Percentiles rank a stretch among this genome's conserved stretches.
Conservation (phyloP, 78 protist genomes). For the Dictyostelium purpureum region DNA sequence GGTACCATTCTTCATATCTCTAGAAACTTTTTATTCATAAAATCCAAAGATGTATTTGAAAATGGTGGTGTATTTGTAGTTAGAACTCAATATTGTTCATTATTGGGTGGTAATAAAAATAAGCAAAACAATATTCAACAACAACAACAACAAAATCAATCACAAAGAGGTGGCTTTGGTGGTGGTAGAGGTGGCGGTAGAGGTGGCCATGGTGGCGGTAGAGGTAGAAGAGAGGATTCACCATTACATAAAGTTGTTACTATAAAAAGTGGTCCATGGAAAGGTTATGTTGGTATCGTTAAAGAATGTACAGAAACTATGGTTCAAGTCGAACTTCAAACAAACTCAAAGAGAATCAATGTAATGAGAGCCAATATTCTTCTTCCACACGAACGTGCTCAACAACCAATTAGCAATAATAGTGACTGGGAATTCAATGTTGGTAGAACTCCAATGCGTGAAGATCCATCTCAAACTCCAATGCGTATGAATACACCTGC, state of each 20-base stretch:
- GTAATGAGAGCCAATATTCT: constrained; percentile 17
- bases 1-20: constrained; percentile 73
- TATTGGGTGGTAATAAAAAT: constrained; percentile 62
- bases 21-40: constrained; percentile 56
- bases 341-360: constrained; percentile 47
- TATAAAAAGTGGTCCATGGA: constrained; percentile 68
- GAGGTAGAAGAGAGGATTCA: constrained; percentile 64
- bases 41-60: constrained; percentile 70
- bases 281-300: constrained; percentile 79
- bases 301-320: constrained; percentile 77
- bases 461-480: constrained; percentile 50
- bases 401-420: not conserved
- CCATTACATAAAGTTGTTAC: constrained; percentile 74
- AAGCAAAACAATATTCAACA: not conserved
- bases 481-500: constrained; percentile 17
- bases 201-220: constrained; percentile 27
- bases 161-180: not conserved
- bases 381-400: constrained; percentile 8
- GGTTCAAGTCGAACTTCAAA: constrained; percentile 81
- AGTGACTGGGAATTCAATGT: constrained; percentile 7
- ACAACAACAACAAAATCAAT: not conserved
- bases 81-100: constrained; percentile 31
- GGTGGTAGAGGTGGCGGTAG: constrained; percentile 28
- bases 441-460: constrained; percentile 54
- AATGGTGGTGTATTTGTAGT: constrained; percentile 80